Percentiles rank a stretch among this genome's conserved stretches.
phyloP scores from a whole-genome alignment of 352 stramenopile species.

The Globisporangium polare region DNA sequence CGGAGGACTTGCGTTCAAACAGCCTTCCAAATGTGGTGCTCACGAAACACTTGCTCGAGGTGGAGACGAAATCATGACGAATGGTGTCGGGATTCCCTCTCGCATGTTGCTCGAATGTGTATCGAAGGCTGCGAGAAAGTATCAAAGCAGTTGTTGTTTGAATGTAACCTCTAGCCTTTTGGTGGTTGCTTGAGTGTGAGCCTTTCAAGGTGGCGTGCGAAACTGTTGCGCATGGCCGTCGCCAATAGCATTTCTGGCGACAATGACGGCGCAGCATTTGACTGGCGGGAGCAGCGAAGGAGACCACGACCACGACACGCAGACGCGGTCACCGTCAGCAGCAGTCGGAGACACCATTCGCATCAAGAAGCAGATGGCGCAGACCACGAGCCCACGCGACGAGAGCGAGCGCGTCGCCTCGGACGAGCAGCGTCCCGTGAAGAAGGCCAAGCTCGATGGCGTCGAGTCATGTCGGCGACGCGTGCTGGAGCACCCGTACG shows the following conservation, averaged over 20 bases:
- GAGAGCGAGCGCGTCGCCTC: conserved; percentile 7
- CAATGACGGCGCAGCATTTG: conserved; percentile 11
- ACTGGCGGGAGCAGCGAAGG: conserved; percentile 3
- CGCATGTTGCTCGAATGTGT: too few species aligned
- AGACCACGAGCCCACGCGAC: conserved; percentile 5
- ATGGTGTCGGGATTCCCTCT: too few species aligned
- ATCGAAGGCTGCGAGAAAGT: too few species aligned
- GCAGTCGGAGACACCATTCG: neutral
- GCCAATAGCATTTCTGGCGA: conserved; percentile 8
- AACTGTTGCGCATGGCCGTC: neutral
- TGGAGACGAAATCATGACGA: too few species aligned
- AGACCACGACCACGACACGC: neutral
- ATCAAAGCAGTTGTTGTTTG: too few species aligned
- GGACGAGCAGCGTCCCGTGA: conserved; percentile 4
- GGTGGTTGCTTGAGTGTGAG: neutral
- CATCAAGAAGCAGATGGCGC: neutral
- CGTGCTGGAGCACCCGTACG: conserved; percentile 60
- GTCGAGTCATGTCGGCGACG: neutral
- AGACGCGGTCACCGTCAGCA: neutral
- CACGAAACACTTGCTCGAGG: too few species aligned
- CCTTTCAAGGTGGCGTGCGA: neutral
- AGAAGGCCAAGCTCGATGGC: conserved; percentile 7
- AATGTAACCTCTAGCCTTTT: too few species aligned
- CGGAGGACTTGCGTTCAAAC: neutral
- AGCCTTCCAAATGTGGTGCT: neutral